Conservation (phyloP, 2,329 filamentous ascomycete species). For the Colletotrichum simmondsii region DNA sequence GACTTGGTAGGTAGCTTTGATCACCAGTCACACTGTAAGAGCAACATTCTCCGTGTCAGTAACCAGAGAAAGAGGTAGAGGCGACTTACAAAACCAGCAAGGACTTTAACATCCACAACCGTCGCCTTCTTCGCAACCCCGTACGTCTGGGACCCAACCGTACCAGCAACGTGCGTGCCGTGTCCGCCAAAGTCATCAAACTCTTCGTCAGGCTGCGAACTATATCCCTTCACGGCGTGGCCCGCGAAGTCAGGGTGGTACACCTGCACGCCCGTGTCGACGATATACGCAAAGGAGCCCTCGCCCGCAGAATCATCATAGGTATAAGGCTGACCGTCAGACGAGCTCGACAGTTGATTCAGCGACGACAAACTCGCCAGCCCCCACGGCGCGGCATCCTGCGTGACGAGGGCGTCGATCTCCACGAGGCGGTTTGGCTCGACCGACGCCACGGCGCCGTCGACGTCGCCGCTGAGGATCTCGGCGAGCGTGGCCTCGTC, state of each 20-base stretch:
- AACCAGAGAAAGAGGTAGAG: not conserved
- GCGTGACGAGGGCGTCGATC: no score
- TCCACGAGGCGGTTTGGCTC: slow-evolving; percentile 43
- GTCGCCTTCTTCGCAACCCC: slow-evolving; percentile 56
- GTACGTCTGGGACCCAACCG: slow-evolving; percentile 47
- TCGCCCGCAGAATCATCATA: slow-evolving; percentile 36
- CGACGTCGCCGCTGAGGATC: slow-evolving; percentile 39
- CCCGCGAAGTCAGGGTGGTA: slow-evolving; percentile 46
- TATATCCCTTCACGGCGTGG: slow-evolving; percentile 37
- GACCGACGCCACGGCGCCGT: slow-evolving; percentile 32
- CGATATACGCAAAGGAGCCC: slow-evolving; percentile 51
- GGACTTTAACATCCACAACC: slow-evolving; percentile 58
- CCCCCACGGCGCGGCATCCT: no score
- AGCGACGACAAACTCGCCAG: no score
- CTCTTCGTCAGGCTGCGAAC: slow-evolving; percentile 40
- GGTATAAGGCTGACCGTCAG: no score
- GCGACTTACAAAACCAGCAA: slow-evolving; percentile 37
- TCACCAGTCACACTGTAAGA: not conserved
- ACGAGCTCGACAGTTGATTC: no score
- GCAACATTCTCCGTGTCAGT: no score
- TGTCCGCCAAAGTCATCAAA: slow-evolving; percentile 52
- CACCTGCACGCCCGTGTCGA: slow-evolving; percentile 52
- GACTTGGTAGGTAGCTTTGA: not conserved
- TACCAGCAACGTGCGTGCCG: slow-evolving; percentile 53
- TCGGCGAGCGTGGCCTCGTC: slow-evolving; percentile 51